Percentiles rank a stretch among this genome's conserved stretches.
These are phyloP conservation scores for Boletus fagicola DNA, from an alignment of 768 basidiomycete species.

Conservation along the genomic window DNA sequence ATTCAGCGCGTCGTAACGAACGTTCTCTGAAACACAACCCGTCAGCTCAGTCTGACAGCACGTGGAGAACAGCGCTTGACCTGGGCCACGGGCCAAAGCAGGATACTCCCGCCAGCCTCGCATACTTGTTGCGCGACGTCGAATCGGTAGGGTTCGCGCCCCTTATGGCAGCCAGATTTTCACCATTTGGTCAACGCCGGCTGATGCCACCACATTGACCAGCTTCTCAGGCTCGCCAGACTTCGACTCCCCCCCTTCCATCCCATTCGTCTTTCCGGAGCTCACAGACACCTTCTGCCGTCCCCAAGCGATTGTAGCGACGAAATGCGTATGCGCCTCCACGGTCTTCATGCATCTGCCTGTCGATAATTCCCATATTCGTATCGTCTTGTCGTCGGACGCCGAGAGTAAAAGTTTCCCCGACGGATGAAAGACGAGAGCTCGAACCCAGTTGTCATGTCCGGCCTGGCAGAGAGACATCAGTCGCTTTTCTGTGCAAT, in stretches of 20 bases:
- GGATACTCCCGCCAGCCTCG: constrained; percentile 15
- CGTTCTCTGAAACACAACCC: constrained; percentile 6
- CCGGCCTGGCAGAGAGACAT: constrained; percentile 47
- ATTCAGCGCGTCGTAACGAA: constrained; percentile 29
- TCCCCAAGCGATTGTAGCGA: constrained; percentile 81
- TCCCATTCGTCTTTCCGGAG: constrained; percentile 38
- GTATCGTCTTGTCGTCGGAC: constrained; percentile 88
- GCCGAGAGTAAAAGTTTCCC: constrained; percentile 90
- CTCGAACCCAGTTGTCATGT: constrained; percentile 90
- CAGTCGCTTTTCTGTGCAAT: constrained; percentile 1
- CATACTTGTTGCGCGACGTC: constrained; percentile 8
- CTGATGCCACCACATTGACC: constrained; percentile 68
- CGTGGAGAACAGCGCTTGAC: constrained; percentile 11
- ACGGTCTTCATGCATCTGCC: constrained; percentile 85
- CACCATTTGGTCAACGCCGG: constrained; percentile 64
- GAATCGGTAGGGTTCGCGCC: background rate
- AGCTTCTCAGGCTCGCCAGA: constrained; percentile 49
- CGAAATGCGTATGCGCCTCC: constrained; percentile 84
- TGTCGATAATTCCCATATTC: constrained; percentile 84
- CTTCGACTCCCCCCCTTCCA: constrained; percentile 34
- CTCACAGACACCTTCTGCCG: constrained; percentile 48
- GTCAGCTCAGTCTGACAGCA: constrained; percentile 9
- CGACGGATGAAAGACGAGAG: constrained; percentile 83
- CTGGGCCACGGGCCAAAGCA: constrained; percentile 12
- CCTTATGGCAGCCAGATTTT: constrained; percentile 62